phyloP scores from a whole-genome alignment of 2,329 filamentous ascomycete genomes.

The Claviceps sp. region DNA sequence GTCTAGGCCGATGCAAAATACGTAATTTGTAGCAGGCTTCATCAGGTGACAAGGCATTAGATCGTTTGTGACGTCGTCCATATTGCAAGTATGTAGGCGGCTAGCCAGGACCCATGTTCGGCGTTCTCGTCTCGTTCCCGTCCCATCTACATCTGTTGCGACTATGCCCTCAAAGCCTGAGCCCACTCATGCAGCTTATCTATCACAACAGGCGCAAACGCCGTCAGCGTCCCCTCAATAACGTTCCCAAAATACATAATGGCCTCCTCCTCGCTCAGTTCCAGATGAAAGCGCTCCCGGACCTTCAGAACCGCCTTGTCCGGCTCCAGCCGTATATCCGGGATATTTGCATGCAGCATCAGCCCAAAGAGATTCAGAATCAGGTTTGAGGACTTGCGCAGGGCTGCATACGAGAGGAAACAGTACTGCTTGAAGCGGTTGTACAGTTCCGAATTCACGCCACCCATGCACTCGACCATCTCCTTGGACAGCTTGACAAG shows the following conservation, averaged over 20 bases:
- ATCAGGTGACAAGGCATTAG: no score
- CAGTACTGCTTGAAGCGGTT: slow-evolving; percentile 88
- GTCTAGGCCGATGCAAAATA: no score
- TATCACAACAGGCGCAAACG: slow-evolving; percentile 85
- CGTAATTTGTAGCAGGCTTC: no score
- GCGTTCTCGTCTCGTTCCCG: background rate
- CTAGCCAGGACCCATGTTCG: no score
- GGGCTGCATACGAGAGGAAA: slow-evolving; percentile 83
- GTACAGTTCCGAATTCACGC: slow-evolving; percentile 67
- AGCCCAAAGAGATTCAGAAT: slow-evolving; percentile 92
- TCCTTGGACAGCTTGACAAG: slow-evolving; percentile 95
- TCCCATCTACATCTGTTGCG: background rate
- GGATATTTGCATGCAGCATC: slow-evolving; percentile 96
- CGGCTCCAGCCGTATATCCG: slow-evolving; percentile 81
- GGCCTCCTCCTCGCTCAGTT: slow-evolving; percentile 84
- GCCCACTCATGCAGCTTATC: slow-evolving; percentile 89
- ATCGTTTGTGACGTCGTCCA: no score
- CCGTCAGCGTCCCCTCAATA: slow-evolving; percentile 82
- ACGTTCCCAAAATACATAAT: slow-evolving; percentile 76
- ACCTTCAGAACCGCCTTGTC: slow-evolving; percentile 94
- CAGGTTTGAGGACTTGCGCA: slow-evolving; percentile 79
- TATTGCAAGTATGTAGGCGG: no score
- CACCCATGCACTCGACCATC: slow-evolving; percentile 98
- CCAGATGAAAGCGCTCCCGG: slow-evolving; percentile 83
- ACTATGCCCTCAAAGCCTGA: slow-evolving; percentile 70